Percentiles rank a stretch among this genome's conserved stretches.
Conservation (phyloP, 352 stramenopile genomes). For the Phytophthora ohioensis region DNA sequence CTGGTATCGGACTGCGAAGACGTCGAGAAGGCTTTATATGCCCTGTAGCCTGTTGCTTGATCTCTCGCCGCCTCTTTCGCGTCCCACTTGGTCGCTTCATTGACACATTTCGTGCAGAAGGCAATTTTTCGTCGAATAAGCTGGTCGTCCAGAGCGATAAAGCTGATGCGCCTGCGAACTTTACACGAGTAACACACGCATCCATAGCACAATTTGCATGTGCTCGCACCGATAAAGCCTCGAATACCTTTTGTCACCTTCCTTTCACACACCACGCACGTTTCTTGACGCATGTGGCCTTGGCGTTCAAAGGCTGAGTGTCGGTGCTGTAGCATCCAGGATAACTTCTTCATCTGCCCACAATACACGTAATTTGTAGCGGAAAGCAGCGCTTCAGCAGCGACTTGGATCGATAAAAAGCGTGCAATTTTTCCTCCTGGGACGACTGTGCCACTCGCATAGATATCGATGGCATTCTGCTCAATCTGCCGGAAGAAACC, state of each 20-base stretch:
- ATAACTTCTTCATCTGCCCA: conserved; percentile 63
- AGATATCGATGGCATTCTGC: conserved; percentile 47
- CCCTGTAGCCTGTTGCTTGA: conserved; percentile 30
- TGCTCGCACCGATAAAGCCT: conserved; percentile 25
- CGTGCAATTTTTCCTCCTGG: conserved; percentile 36
- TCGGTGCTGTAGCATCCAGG: conserved; percentile 41
- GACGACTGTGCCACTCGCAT: conserved; percentile 32
- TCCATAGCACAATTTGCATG: conserved; percentile 39
- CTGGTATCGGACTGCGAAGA: conserved; percentile 30
- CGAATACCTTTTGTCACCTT: conserved; percentile 29
- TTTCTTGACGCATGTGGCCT: conserved; percentile 8
- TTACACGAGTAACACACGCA: conserved; percentile 42
- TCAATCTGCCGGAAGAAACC: conserved; percentile 49
- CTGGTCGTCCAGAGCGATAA: conserved; percentile 35
- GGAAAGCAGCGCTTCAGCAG: conserved; percentile 40
- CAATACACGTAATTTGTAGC: conserved; percentile 46
- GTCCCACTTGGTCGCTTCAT: conserved; percentile 33
- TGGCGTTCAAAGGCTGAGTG: conserved; percentile 14
- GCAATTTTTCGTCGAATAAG: conserved; percentile 44
- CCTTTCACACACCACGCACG: conserved; percentile 31
- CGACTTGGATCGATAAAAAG: conserved; percentile 30
- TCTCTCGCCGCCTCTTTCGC: conserved; percentile 30
- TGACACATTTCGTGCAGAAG: conserved; percentile 50
- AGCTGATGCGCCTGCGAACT: conserved; percentile 41
- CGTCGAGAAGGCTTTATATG: conserved; percentile 35